Evolutionary conservation across 116 monocot species (phyloP), one percentile per base, ranked within the genome.

Genomic region (Trichopus zeylanicus): DNA sequence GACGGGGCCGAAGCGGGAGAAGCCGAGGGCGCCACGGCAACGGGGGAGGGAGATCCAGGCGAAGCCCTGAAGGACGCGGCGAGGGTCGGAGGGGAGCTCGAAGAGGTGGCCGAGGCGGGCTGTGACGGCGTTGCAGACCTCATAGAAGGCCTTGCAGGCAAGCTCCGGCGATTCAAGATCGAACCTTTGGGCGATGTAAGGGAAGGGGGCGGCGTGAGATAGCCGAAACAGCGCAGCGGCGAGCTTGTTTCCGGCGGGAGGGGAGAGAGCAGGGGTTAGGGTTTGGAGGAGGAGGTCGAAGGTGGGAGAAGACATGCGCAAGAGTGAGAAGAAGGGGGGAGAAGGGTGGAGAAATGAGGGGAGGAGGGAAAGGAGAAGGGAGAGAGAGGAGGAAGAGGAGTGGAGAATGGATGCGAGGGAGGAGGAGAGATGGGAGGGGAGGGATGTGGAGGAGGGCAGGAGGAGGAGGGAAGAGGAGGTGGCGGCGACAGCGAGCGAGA

Each of bases 161-260:
- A 62, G 35, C 26, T 69, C 37, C 8, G 85, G 69, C 20, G 72
- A 67, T 16, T 69, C 42, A 34, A 86, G 69, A 60, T 66, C 79
- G 46, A 93, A 86, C 21, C 68, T 76, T 39, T 64, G 57, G 54
- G 85, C 69, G 33, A 93, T 53, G 55, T 35, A 16, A 56, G 27
- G 31, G 62, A 75, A 80, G 1, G 79, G 77, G 26, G 79, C 78
- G 31, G 73, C 79, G 69, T 93, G 93, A 21, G 89, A 82, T 61
- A 93, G 88, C 26, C 78, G 89, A 71, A 85, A 77, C 31, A 93
- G 79, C 42, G 82, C 81, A 35, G 85, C 85, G 59, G 69, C 88
- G 59, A 93, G 88, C 61, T 79, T 84, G 66, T 67, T 76, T 22
- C 85, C 84, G 10, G 75, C 70, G 2, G 84, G 78, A n/a, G 67